These are phyloP conservation scores for Calonectria pteridis DNA, from an alignment of 2,329 filamentous ascomycete species.

Conservation along the genomic window DNA sequence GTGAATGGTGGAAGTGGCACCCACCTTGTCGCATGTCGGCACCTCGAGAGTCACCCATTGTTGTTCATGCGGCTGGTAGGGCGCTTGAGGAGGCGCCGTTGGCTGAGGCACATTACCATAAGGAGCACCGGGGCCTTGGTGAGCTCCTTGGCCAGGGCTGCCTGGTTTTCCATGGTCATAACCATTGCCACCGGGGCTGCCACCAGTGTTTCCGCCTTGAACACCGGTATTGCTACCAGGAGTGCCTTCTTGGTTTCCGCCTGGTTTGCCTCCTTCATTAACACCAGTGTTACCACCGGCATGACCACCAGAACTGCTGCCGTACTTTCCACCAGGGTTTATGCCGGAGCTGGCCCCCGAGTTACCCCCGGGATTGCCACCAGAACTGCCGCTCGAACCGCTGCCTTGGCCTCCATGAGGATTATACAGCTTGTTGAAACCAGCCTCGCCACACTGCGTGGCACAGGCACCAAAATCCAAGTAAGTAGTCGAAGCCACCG, in stretches of 20 bases:
- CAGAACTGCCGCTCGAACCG: background rate
- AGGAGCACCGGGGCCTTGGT: too few species aligned
- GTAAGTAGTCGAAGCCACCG: slow-evolving; percentile 25
- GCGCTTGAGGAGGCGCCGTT: background rate
- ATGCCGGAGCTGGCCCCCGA: background rate
- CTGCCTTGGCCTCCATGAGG: background rate
- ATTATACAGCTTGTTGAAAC: slow-evolving; percentile 2
- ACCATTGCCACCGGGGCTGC: background rate
- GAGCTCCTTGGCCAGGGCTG: background rate
- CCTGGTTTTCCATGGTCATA: background rate
- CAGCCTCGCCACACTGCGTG: background rate
- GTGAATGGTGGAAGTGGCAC: slow-evolving; percentile 33
- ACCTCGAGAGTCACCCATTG: slow-evolving; percentile 39
- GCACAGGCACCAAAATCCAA: slow-evolving; percentile 28
- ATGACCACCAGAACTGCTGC: background rate
- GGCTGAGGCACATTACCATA: background rate
- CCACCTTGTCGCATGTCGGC: slow-evolving; percentile 36
- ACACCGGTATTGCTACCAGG: background rate
- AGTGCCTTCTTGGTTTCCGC: background rate
- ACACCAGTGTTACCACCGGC: too few species aligned
- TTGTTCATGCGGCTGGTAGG: background rate
- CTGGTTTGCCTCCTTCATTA: background rate
- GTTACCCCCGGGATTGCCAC: background rate
- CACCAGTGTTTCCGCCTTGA: background rate
- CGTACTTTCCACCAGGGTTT: background rate